phyloP scores from a whole-genome alignment of 1,284 basidiomycete genomes.

The Boletus chippewaensis region DNA sequence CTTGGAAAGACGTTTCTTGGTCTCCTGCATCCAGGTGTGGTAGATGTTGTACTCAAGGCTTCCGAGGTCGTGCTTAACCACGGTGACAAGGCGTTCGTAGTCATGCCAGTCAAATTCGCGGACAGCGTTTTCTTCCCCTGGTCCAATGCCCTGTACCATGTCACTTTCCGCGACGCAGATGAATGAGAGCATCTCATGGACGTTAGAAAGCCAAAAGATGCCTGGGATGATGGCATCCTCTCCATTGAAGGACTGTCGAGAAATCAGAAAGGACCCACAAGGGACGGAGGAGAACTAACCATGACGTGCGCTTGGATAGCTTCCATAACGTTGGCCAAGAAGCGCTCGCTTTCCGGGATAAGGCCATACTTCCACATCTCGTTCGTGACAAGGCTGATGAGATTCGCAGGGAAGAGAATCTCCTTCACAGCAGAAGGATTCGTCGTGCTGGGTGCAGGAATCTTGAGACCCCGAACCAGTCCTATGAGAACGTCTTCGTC shows the following conservation, averaged over 20 bases:
- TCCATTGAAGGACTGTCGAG: slow-evolving; percentile 71
- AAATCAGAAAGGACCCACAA: slow-evolving; percentile 8
- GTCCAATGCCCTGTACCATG: slow-evolving; percentile 96
- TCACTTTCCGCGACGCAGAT: slow-evolving; percentile 98
- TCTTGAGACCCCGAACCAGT: slow-evolving; percentile 87
- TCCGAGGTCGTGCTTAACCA: slow-evolving; percentile 98
- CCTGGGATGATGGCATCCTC: slow-evolving; percentile 96
- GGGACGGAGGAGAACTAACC: slow-evolving; percentile 49
- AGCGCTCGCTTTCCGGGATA: slow-evolving; percentile 94
- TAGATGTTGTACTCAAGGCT: slow-evolving; percentile 99
- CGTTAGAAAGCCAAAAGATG: slow-evolving; percentile 98
- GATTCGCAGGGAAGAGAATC: slow-evolving; percentile 98
- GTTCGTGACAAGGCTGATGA: slow-evolving; percentile 95
- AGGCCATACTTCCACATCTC: slow-evolving; percentile 99
- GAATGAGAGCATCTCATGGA: slow-evolving; percentile 99
- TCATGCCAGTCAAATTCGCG: slow-evolving; percentile 96
- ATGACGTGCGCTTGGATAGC: slow-evolving; percentile 96
- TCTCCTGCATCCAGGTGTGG: slow-evolving; percentile 99
- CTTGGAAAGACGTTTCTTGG: slow-evolving; percentile 93
- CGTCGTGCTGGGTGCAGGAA: slow-evolving; percentile 84
- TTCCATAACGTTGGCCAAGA: slow-evolving; percentile 99
- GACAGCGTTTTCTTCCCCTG: slow-evolving; percentile 87
- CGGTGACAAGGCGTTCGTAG: slow-evolving; percentile 92
- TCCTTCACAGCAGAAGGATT: slow-evolving; percentile 95
- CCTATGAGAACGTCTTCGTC: slow-evolving; percentile 95